Evolutionary conservation across 768 basidiomycete genomes (phyloP), one percentile per base, ranked within the genome.

Genomic region (Boletus barrowsii): DNA sequence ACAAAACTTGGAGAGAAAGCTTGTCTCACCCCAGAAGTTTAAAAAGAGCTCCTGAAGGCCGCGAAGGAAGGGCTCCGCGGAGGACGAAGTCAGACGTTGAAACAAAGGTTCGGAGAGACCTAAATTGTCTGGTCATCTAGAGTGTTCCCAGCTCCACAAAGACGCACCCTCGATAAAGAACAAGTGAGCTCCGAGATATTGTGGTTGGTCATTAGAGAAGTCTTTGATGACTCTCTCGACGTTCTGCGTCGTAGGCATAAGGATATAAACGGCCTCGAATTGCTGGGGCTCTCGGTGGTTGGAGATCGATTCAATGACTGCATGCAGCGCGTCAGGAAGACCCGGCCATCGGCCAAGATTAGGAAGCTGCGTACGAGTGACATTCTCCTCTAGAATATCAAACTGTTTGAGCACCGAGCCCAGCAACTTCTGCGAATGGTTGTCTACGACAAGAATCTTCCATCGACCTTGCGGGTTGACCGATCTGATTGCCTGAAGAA

Each of bases 401-500:
- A 90, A 93, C 68, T 92, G 87, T 73, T 93, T 93, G 62, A 98
- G 79, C 4, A 95, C 92, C 10, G 88, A 83, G 56, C 86, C 82
- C 43, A 99, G 72, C 50, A 98, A 74, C 68, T 80, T 84, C 72
- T 94, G 87, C 24, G 94, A 87, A 72, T 91, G 83, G 60, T 94
- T 92, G 70, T 99, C 97, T 49, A 98, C 90, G 55, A 99, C 93
- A 42, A 98, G 83, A 62, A 97, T 89, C 82, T 99, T 99, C 97
- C 97, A 99, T 80, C 83, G 76, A 54, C 83, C 84, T 18, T 88
- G 84, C 3, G 95, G 91, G 66, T 88, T 84, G 44, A 93, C 91
- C 42, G 90, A 90, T 69, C 89, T 81, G 63, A 96, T 87, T 17
- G 89, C 86, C 46, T 93, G 89, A 57, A 95, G 79, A 69, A 95